Evolutionary conservation across 2,329 filamentous ascomycete genomes (phyloP), one percentile per base, ranked within the genome.

Genomic region (Biscogniauxia marginata): DNA sequence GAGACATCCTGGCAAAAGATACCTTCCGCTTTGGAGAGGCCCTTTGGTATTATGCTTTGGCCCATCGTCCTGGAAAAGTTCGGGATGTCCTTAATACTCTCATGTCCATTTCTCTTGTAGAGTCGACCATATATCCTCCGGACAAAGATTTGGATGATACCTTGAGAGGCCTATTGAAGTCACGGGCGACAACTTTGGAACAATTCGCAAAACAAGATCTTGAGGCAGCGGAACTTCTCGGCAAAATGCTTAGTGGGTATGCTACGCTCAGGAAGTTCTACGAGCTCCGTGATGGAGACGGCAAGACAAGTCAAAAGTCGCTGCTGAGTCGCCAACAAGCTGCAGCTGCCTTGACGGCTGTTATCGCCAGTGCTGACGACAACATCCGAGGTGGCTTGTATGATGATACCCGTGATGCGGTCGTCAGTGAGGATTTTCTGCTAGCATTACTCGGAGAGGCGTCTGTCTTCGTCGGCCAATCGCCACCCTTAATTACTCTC

Each of bases 301-400:
- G 61, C 21, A 67, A 64, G 19, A 70, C 20, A 74, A 81, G 39
- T 34, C 61, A 70, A 21, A 75, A 76, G 56, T 81, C 86, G 0
- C 75, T 86, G 20, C 79, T 83, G 11, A 79, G 87, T 19, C 89
- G 86, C 63, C 84, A 85, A 53, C 84, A 88, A 62, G 81, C 93
- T 4, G 90, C 88, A 0, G 80, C 84, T 46, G 88, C 91, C 1
- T 78, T 98, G 50, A 80, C 91, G 46, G 88, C 91, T n/a, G 88
- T 96, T 56, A 89, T 97, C 64, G 84, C 87, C 53, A 95, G 90
- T 69, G 88, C 93, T 2, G 89, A 90, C 55, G 92, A 96, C 71
- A 93, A 91, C 69, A 96, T 98, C 65, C 89, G 90, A 55, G 93
- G 93, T 54, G 93, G 93, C 1, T 79, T 97, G 2, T 96, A 92